Base-by-base conservation (phyloP, 108 stramenopile genomes). In the Bacterosira constricta region DNA sequence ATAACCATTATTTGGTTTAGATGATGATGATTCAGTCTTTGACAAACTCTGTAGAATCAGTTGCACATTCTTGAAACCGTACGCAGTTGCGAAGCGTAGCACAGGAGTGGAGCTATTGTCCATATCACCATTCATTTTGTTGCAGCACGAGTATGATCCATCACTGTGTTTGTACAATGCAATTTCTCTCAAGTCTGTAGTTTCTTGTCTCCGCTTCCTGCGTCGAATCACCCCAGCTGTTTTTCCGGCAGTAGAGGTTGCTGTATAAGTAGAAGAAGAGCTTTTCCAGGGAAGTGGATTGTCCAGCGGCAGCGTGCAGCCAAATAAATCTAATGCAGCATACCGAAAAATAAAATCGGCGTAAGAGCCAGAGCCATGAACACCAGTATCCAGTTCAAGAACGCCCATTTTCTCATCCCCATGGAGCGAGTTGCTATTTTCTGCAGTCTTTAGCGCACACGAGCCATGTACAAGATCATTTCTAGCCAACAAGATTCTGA, bases 31-130 rank as follows among this genome's bases (percentile, higher is more conserved):
- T 50, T 31, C 27, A 4, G 11, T 39, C 37, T 71, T 75, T 31
- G 62, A 47, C 54, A 86, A 25, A 81, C 75, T 77, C 70, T 71
- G 85, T 15, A 97, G 66, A 26, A 97, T 74, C 6, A 90, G 80
- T 79, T 99, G 98, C 51, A 98, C 89, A 44, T 96, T 97, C 71
- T 98, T 96, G 82, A 98, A 97, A 8, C 99, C 99, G 71, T 97
- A 96, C 20, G 97, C 97, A 50, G 87, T 88, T 30, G 96, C 97
- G 81, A 99, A 98, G 17, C 66, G 66, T 23, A 98, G 81, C 15
- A 95, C 83, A 29, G 84, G 79, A 15, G 23, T 49, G 25, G 66
- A 42, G 37, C 32, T 38, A 7, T 32, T 0, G 21, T 50, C 30
- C 15, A 5, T 35, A 52, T 66, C 45, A 42, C 27, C 49, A 30